A percentile compares a stretch with the other conserved stretches of the same genome.
Evolutionary conservation across 1,139 yeast genomes (phyloP).

Genomic region (Kazachstania sp.): DNA sequence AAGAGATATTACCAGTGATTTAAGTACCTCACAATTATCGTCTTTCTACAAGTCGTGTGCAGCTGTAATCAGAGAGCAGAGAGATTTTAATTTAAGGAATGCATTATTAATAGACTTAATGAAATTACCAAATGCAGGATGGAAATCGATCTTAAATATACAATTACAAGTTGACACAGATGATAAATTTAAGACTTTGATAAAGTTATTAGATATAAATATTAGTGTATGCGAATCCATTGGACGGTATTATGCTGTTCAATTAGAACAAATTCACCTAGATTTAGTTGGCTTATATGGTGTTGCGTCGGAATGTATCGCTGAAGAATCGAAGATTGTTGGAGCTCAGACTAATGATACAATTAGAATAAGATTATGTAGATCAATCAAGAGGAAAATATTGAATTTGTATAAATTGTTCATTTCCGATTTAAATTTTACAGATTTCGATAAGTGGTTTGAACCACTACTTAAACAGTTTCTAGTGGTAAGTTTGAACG

Average conservation of each 20-base stretch:
- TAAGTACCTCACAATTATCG: constrained; percentile 92
- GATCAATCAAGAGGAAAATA: constrained; percentile 90
- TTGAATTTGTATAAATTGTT: constrained; percentile 80
- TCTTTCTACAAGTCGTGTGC: constrained; percentile 97
- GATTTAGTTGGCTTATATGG: constrained; percentile 81
- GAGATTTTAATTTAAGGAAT: constrained; percentile 53
- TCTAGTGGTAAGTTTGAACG: constrained; percentile 76
- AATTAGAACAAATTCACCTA: constrained; percentile 70
- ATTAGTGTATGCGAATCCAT: constrained; percentile 84
- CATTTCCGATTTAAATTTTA: constrained; percentile 54
- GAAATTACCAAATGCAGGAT: constrained; percentile 85
- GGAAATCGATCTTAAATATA: constrained; percentile 76
- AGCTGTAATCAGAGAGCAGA: constrained; percentile 76
- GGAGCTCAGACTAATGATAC: constrained; percentile 83
- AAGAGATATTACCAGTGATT: constrained; percentile 74
- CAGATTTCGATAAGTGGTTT: constrained; percentile 68
- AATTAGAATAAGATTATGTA: constrained; percentile 82
- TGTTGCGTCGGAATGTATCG: constrained; percentile 76
- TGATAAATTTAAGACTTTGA: constrained; percentile 80
- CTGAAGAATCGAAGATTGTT: constrained; percentile 61
- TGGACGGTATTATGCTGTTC: constrained; percentile 82
- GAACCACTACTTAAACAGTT: constrained; percentile 72
- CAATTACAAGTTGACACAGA: constrained; percentile 63
- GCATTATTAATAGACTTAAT: constrained; percentile 65
- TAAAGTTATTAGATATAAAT: constrained; percentile 85